phyloP scores from a whole-genome alignment of 2,329 filamentous ascomycete genomes.

The Tolypocladium album region DNA sequence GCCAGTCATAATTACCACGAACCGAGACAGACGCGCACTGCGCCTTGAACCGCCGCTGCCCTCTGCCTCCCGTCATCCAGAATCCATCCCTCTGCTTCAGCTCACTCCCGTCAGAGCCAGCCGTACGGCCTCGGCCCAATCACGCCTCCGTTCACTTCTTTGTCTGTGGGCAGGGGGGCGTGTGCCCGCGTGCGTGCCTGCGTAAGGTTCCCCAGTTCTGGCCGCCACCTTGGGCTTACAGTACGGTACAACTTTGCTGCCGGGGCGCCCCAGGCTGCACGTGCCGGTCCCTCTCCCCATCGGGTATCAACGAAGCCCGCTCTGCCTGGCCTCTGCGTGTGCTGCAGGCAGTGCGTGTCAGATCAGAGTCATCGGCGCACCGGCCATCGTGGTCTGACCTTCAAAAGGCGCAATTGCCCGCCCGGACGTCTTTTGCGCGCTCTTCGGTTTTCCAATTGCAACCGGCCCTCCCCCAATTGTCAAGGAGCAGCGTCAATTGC shows the following conservation, averaged over 20 bases:
- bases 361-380: conserved; percentile 1
- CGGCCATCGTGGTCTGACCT: background rate
- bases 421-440: background rate
- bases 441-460: background rate
- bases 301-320: conserved; percentile 8
- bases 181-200: conserved; percentile 7
- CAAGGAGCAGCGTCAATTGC: conserved; percentile 1
- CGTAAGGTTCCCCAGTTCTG: conserved; percentile 2
- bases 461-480: background rate
- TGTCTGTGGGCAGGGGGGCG: conserved; percentile 3
- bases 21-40: background rate
- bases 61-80: background rate
- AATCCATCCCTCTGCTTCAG: background rate
- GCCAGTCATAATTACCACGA: background rate
- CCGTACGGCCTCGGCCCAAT: background rate
- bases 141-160: background rate
- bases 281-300: conserved; percentile 4
- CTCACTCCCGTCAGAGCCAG: background rate
- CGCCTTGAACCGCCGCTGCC: background rate
- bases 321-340: background rate
- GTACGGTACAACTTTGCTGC: background rate
- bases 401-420: background rate
- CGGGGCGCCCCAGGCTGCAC: background rate
- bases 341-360: background rate
- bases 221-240: conserved; percentile 5